A percentile compares a stretch with the other conserved stretches of the same genome.
Conservation (phyloP, 225 moss, liverwort and hornwort genomes). For the Rhytidiadelphus loreus region DNA sequence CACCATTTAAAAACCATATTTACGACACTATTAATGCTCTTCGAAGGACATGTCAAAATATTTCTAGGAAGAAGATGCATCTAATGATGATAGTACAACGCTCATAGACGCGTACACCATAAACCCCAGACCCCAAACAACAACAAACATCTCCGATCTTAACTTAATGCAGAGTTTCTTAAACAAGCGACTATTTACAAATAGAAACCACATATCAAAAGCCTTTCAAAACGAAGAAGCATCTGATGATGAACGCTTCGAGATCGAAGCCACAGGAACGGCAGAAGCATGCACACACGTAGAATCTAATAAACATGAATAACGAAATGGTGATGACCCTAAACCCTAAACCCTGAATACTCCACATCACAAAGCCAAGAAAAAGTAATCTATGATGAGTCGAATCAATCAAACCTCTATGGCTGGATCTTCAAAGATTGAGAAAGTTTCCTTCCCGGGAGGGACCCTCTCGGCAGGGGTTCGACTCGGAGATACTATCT, state of each 20-base stretch:
- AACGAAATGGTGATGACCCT: too few species aligned
- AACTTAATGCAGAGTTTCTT: too few species aligned
- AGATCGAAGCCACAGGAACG: rapidly evolving
- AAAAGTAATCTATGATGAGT: not conserved
- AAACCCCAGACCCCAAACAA: too few species aligned
- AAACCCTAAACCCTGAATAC: too few species aligned
- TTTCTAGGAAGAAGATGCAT: too few species aligned
- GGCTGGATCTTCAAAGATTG: not conserved
- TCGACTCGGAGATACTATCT: not conserved
- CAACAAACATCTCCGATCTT: rapidly evolving
- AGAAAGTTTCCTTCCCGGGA: not conserved
- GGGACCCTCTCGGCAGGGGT: not conserved
- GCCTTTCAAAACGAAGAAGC: rapidly evolving
- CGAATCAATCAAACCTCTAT: not conserved
- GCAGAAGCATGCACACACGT: too few species aligned
- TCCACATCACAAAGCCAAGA: not conserved
- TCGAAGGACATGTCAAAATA: too few species aligned
- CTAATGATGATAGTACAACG: too few species aligned
- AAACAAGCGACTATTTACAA: too few species aligned
- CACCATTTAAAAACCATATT: too few species aligned
- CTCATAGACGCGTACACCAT: too few species aligned
- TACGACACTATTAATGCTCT: rapidly evolving
- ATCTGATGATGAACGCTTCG: too few species aligned
- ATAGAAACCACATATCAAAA: rapidly evolving
- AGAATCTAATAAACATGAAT: rapidly evolving